Evolutionary conservation across 306 rosid genomes (phyloP).

Genomic region (Begonia peltatifolia): DNA sequence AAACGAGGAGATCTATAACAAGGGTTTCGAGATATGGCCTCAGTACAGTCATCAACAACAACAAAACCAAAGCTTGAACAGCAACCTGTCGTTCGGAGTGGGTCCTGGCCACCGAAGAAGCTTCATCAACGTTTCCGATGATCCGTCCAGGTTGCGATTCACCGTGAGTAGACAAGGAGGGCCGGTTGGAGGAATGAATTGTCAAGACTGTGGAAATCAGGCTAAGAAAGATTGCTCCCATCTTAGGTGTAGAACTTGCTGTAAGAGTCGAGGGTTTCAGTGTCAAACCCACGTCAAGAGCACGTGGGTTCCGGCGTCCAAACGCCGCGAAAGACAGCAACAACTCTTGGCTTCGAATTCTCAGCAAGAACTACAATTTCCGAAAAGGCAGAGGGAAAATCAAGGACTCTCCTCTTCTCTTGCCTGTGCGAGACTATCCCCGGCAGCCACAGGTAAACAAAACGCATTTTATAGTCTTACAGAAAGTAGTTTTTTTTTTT

Average conservation of each 20-base stretch:
- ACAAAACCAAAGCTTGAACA: conserved; percentile 21
- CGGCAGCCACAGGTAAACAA: conserved; percentile 54
- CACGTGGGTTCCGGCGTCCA: conserved; percentile 97
- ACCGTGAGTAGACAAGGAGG: conserved; percentile 50
- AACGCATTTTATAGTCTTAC: neutral
- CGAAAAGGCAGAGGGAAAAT: conserved; percentile 45
- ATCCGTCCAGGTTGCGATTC: conserved; percentile 40
- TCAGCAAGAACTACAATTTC: conserved; percentile 4
- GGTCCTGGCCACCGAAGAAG: conserved; percentile 35
- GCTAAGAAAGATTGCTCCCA: conserved; percentile 85
- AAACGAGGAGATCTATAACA: conserved; percentile 61
- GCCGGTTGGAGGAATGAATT: conserved; percentile 37
- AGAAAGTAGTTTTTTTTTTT: neutral
- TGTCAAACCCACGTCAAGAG: conserved; percentile 92
- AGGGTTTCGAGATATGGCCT: conserved; percentile 87
- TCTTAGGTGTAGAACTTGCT: conserved; percentile 81
- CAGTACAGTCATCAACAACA: conserved; percentile 21
- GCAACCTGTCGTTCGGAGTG: conserved; percentile 58
- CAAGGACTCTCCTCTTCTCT: conserved; percentile 23
- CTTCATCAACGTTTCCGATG: conserved; percentile 33
- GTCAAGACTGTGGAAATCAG: conserved; percentile 95
- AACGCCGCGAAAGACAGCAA: conserved; percentile 79
- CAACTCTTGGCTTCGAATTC: conserved; percentile 31
- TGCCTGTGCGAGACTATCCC: conserved; percentile 48
- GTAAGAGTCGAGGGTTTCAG: conserved; percentile 91